phyloP scores from a whole-genome alignment of 371 early-diverging fungal genomes.

The Mucor ambiguus region DNA sequence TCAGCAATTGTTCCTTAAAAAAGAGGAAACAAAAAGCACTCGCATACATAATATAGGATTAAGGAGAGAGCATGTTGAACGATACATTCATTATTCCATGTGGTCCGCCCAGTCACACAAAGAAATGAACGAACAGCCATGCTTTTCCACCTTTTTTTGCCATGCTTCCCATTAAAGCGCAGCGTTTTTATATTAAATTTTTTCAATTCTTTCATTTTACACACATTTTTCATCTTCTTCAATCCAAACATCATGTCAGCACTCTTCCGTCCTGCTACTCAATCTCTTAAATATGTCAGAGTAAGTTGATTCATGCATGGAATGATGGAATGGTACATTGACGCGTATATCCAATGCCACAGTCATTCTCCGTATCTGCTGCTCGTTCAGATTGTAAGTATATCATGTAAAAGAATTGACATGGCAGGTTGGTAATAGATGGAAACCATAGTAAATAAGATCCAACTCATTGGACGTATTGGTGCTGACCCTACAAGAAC shows the following conservation, averaged over 20 bases:
- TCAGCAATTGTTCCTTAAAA: neutral
- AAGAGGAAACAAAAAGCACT: neutral
- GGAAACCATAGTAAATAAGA: conserved; percentile 47
- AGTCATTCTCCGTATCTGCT: conserved; percentile 34
- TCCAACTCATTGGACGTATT: conserved; percentile 58
- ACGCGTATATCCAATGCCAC: conserved; percentile 7
- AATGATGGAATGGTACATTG: neutral
- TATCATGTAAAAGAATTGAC: neutral
- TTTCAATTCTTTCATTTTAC: conserved; percentile 1
- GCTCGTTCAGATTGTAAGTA: conserved; percentile 30
- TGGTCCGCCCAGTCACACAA: neutral
- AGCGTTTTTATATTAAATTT: neutral
- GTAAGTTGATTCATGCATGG: conserved; percentile 6
- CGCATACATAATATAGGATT: neutral
- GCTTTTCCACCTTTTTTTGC: neutral
- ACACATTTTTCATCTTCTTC: neutral
- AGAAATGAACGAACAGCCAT: neutral
- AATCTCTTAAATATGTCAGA: conserved; percentile 23
- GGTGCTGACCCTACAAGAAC: conserved; percentile 53
- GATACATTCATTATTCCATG: neutral
- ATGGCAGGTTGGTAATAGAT: neutral
- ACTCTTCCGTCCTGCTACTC: conserved; percentile 20
- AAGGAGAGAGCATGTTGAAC: neutral
- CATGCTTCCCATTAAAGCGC: neutral
- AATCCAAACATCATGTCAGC: conserved; percentile 18